phyloP scores from a whole-genome alignment of 495 filamentous ascomycete genomes.

The Sordaria brevicollis region DNA sequence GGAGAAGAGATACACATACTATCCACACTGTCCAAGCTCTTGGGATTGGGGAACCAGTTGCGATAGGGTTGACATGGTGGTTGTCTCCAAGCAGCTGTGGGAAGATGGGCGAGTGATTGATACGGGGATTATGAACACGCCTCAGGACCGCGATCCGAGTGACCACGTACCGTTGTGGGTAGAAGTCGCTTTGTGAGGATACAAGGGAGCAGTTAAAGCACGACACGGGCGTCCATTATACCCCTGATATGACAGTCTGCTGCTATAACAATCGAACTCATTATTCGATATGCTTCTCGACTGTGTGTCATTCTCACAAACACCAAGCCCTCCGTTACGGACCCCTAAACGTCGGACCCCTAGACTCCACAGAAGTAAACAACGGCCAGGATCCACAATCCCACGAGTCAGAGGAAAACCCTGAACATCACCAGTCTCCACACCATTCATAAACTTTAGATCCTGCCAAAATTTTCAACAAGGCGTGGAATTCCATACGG shows the following conservation, averaged over 20 bases:
- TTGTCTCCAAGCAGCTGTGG: constrained; percentile 16
- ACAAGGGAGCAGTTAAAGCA: not conserved
- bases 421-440: not conserved
- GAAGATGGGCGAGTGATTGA: constrained; percentile 7
- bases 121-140: constrained; percentile 23
- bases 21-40: constrained; percentile 18
- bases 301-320: not conserved
- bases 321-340: not conserved
- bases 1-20: constrained; percentile 24
- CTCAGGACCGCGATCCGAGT: constrained; percentile 23
- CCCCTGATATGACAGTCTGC: too few relatives aligned
- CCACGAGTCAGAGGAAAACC: not conserved
- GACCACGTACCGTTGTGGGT: constrained; percentile 29
- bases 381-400: not conserved
- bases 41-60: constrained; percentile 25
- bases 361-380: not conserved
- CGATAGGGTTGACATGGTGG: constrained; percentile 29
- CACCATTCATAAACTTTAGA: not conserved
- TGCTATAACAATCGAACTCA: too few relatives aligned
- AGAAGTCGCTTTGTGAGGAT: constrained; percentile 1
- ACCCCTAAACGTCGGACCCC: not conserved
- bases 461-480: not conserved
- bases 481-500: not conserved
- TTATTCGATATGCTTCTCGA: not conserved
- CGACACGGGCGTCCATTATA: too few relatives aligned